Base-by-base conservation (phyloP, 129 eudicot species). In the Saposhnikovia divaricata region DNA sequence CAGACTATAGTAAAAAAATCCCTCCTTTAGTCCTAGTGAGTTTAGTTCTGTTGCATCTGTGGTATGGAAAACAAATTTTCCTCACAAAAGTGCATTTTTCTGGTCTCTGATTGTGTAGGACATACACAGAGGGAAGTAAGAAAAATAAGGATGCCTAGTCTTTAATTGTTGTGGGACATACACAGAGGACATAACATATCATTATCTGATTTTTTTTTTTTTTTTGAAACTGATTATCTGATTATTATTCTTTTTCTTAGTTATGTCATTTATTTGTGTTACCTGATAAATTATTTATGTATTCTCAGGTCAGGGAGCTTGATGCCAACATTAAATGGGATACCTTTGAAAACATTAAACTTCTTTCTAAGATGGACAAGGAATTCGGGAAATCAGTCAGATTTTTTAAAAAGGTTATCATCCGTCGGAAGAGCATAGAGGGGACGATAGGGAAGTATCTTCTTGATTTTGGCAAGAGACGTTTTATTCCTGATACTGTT, bases 381-480 rank as follows among this genome's bases (percentile, higher is more conserved):
- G 95, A 90, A 74, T 82, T 90, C n/a, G 77, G 82, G 80, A 94
- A 92, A 71, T 80, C 93, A 50, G 70, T 85, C 85, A 87, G 89
- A 82, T 89, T 90, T 15, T 94, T 94, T 77, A 95, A 90, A 80
- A 95, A 95, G 82, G 96, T 84, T 81, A 87, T 86, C 79, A 55
- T 95, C 44, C 92, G 97, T 13, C 89, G 92, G 81, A 94, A 92
- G 84, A 70, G 84, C 81, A 77, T 86, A 38, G 96, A 89, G 81
- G 94, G 96, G 46, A 43, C 82, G 31, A 57, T 47, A 45, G 90
- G 86, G 66, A 92, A 83, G 82, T 94, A 92, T 83, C 98, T 94
- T 87, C 86, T 94, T 44, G 98, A 94, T 84, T 94, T 94, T 84
- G 98, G 98, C 38, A 94, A 92, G 80, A 90, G 97, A 86, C 87